Evolutionary conservation across 495 filamentous ascomycete species (phyloP).

Genomic region (Aspergillus olivimuriae): DNA sequence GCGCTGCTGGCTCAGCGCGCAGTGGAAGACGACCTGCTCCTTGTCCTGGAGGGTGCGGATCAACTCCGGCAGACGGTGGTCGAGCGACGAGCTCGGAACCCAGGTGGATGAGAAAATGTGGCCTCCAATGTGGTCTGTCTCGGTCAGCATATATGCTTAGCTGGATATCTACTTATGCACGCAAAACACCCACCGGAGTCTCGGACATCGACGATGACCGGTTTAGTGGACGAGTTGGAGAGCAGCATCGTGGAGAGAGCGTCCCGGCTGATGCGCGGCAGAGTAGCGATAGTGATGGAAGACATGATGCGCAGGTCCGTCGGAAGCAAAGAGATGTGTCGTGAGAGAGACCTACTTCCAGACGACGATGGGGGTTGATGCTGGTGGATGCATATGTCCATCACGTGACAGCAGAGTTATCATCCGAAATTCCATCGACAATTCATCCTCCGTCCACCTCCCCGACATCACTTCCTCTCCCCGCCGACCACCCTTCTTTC

Average conservation of each 20-base stretch:
- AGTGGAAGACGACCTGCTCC: constrained; percentile 88
- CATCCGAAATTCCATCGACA: background rate
- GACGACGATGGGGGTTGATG: too few species aligned
- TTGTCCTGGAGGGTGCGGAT: constrained; percentile 71
- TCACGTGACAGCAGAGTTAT: background rate
- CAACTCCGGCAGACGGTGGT: constrained; percentile 72
- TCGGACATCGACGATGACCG: constrained; percentile 85
- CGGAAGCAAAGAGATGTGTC: background rate
- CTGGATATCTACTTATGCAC: background rate
- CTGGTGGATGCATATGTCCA: background rate
- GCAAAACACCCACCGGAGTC: constrained; percentile 55
- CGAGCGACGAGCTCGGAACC: constrained; percentile 65
- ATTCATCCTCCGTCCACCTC: background rate
- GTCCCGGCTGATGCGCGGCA: constrained; percentile 59
- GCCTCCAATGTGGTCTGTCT: constrained; percentile 88
- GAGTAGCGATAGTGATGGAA: constrained; percentile 47
- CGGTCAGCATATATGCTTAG: background rate
- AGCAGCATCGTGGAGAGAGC: constrained; percentile 49
- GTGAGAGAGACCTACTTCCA: too few species aligned
- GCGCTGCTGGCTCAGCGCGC: constrained; percentile 85
- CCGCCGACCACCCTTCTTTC: too few species aligned
- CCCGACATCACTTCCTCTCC: too few species aligned
- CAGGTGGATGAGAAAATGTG: constrained; percentile 73
- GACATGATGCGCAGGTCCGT: constrained; percentile 38
- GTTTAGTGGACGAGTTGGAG: constrained; percentile 24